phyloP scores from a whole-genome alignment of 179 eudicot genomes.

The Beta macrorhiza region DNA sequence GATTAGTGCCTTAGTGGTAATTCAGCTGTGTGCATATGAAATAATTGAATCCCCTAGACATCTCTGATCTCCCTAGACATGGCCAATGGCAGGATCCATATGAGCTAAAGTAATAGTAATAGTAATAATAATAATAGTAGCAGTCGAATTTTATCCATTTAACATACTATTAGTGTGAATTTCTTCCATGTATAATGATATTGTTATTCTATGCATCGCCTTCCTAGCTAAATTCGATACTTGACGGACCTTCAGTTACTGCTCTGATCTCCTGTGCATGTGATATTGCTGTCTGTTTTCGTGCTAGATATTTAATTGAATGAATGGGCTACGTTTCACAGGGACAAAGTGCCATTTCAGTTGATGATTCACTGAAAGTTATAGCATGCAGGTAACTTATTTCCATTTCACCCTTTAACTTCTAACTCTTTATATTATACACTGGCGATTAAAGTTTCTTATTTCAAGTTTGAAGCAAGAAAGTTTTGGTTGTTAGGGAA shows the following conservation, averaged over 20 bases:
- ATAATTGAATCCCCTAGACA: too few relatives aligned
- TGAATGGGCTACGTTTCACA: slow-evolving; percentile 10
- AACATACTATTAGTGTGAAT: background rate
- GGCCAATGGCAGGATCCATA: background rate
- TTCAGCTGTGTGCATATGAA: background rate
- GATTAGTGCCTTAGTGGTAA: background rate
- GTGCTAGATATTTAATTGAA: slow-evolving; percentile 3
- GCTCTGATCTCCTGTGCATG: background rate
- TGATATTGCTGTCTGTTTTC: background rate
- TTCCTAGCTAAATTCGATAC: background rate
- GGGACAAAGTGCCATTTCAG: slow-evolving; percentile 37
- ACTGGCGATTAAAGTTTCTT: background rate
- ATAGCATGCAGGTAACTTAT: slow-evolving; percentile 34
- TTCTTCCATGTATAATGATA: too few relatives aligned
- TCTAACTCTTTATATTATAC: background rate
- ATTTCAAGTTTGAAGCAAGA: background rate
- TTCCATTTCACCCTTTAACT: background rate
- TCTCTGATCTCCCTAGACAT: background rate
- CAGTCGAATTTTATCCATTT: background rate
- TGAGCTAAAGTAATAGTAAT: background rate
- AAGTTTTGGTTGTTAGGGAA: slow-evolving; percentile 48
- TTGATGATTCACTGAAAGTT: slow-evolving; percentile 37
- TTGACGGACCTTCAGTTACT: background rate
- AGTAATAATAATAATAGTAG: too few relatives aligned
- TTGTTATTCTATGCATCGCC: too few relatives aligned